These are phyloP conservation scores for Perkinsela sp. DNA, from an alignment of 208 protist genomes.

Conservation along the genomic window DNA sequence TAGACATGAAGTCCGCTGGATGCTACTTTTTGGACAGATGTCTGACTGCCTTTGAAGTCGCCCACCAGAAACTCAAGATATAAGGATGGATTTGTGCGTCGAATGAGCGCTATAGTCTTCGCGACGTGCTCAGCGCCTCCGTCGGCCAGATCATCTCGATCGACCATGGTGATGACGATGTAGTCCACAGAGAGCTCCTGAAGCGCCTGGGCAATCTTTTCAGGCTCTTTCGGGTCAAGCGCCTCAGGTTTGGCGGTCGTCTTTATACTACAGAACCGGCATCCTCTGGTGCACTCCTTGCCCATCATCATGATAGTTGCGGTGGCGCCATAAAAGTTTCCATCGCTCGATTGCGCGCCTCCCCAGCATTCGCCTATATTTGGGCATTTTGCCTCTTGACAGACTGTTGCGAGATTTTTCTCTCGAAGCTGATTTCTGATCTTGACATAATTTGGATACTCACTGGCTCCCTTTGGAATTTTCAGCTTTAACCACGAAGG, in stretches of 20 bases:
- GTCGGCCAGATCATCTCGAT: constrained; percentile 78
- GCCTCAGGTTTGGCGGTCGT: constrained; percentile 69
- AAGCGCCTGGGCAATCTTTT: constrained; percentile 69
- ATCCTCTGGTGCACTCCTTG: constrained; percentile 85
- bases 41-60: constrained; percentile 75
- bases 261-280: constrained; percentile 88
- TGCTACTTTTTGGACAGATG: constrained; percentile 52
- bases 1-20: constrained; percentile 78
- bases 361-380: constrained; percentile 95
- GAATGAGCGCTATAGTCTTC: constrained; percentile 56
- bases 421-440: constrained; percentile 38
- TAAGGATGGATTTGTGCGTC: constrained; percentile 27
- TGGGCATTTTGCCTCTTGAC: constrained; percentile 81
- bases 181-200: constrained; percentile 85
- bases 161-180: constrained; percentile 91
- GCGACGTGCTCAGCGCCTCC: constrained; percentile 70
- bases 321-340: constrained; percentile 47
- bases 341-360: constrained; percentile 18
- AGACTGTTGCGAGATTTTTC: constrained; percentile 60
- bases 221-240: constrained; percentile 72
- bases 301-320: constrained; percentile 95
- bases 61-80: constrained; percentile 83
- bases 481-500: constrained; percentile 70
- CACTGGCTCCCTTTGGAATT: constrained; percentile 34
- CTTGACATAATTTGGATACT: constrained; percentile 38